Percentiles rank a stretch among this genome's conserved stretches.
Evolutionary conservation across 1,284 basidiomycete genomes (phyloP).

Genomic region (Sporisorium exsertum): DNA sequence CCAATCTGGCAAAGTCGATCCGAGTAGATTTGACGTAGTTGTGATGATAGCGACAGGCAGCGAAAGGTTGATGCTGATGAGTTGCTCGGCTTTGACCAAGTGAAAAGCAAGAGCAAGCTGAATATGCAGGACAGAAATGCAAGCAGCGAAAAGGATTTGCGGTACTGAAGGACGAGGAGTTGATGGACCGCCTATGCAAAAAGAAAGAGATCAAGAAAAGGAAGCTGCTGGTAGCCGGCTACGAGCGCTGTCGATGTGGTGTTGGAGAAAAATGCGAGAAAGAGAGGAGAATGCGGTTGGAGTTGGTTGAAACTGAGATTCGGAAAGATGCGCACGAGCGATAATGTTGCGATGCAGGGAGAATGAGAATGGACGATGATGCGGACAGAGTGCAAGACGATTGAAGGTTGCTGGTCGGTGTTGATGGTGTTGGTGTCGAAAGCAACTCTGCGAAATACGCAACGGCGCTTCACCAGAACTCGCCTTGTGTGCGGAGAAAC

Average conservation of each 20-base stretch:
- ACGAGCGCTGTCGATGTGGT: constrained; percentile 7
- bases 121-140: not conserved
- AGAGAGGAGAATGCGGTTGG: not conserved
- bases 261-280: not conserved
- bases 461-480: not conserved
- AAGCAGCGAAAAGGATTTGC: not conserved
- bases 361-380: not conserved
- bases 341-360: constrained; percentile 4
- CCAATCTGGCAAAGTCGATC: not conserved
- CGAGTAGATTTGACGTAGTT: not conserved
- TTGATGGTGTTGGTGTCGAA: constrained; percentile 6
- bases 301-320: not conserved
- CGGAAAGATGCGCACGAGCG: not conserved
- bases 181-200: not conserved
- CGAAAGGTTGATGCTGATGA: not conserved
- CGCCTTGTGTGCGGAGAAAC: constrained; percentile 5
- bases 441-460: not conserved
- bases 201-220: not conserved
- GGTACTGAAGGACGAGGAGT: not conserved
- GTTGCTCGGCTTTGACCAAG: too few relatives aligned
- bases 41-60: not conserved
- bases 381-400: not conserved
- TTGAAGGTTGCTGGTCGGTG: not conserved
- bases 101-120: too few relatives aligned
- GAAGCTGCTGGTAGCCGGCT: constrained; percentile 24